Evolutionary conservation across 2,329 filamentous ascomycete species (phyloP).

Genomic region (Cladosporium phlei): DNA sequence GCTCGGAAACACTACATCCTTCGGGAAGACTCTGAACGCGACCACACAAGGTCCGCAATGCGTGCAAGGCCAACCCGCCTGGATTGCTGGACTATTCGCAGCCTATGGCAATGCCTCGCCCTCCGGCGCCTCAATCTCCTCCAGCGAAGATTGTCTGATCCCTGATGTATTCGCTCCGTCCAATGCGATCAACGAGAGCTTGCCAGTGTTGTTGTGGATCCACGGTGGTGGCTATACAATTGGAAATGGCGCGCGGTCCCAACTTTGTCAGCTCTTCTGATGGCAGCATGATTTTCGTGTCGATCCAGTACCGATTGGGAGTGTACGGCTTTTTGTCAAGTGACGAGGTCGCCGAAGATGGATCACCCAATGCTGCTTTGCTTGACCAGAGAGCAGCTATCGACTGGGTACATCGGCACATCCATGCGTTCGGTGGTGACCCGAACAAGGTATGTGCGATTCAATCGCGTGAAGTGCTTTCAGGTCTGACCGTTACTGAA

Average conservation of each 20-base stretch:
- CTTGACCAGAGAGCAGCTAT: constrained; percentile 27
- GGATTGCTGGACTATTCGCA: background rate
- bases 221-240: constrained; percentile 35
- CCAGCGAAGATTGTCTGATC: constrained; percentile 37
- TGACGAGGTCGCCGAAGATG: constrained; percentile 17
- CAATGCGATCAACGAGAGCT: constrained; percentile 23
- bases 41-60: constrained; percentile 25
- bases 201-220: constrained; percentile 33
- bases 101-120: background rate
- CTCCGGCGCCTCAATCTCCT: background rate
- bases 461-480: background rate
- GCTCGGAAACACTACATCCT: constrained; percentile 17
- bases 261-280: constrained; percentile 25
- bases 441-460: constrained; percentile 8
- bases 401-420: constrained; percentile 26
- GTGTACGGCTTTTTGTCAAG: constrained; percentile 26
- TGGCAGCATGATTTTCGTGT: constrained; percentile 31
- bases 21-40: constrained; percentile 23
- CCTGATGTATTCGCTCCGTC: constrained; percentile 37
- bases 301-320: constrained; percentile 30
- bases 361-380: constrained; percentile 23
- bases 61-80: constrained; percentile 23
- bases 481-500: background rate
- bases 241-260: constrained; percentile 20
- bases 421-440: constrained; percentile 26